Evolutionary conservation across 306 rosid genomes (phyloP).

Genomic region (Trifolium dubium): DNA sequence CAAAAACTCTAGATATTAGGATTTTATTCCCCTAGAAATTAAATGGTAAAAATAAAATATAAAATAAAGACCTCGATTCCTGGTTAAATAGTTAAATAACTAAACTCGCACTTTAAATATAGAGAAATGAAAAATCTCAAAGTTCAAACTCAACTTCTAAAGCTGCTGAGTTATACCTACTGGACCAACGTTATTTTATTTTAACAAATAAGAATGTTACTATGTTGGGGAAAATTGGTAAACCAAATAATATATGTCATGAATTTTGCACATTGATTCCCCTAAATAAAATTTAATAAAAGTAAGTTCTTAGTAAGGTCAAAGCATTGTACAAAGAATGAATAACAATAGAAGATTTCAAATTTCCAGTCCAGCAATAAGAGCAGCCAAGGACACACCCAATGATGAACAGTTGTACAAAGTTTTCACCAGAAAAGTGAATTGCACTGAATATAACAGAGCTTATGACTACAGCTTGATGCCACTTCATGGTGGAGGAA

Average conservation of each 20-base stretch:
- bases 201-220: background rate
- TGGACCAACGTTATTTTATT: too few relatives aligned
- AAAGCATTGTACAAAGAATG: conserved; percentile 84
- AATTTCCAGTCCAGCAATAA: conserved; percentile 77
- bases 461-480: conserved; percentile 66
- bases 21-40: too few relatives aligned
- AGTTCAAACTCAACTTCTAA: too few relatives aligned
- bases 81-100: too few relatives aligned
- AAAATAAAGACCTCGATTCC: too few relatives aligned
- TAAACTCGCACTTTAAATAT: too few relatives aligned
- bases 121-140: too few relatives aligned
- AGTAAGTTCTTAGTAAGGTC: conserved; percentile 55
- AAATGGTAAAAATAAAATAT: too few relatives aligned
- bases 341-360: conserved; percentile 61
- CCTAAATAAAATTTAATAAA: conserved; percentile 40
- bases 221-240: background rate
- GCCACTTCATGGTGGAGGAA: conserved; percentile 71
- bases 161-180: too few relatives aligned
- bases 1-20: too few relatives aligned
- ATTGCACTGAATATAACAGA: conserved; percentile 71
- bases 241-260: background rate
- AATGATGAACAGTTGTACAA: conserved; percentile 68
- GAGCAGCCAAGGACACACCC: conserved; percentile 82
- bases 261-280: conserved; percentile 18
- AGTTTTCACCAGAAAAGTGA: conserved; percentile 77